Conservation (phyloP, 2,329 filamentous ascomycete genomes). For the Phyllosticta citrichinensis region DNA sequence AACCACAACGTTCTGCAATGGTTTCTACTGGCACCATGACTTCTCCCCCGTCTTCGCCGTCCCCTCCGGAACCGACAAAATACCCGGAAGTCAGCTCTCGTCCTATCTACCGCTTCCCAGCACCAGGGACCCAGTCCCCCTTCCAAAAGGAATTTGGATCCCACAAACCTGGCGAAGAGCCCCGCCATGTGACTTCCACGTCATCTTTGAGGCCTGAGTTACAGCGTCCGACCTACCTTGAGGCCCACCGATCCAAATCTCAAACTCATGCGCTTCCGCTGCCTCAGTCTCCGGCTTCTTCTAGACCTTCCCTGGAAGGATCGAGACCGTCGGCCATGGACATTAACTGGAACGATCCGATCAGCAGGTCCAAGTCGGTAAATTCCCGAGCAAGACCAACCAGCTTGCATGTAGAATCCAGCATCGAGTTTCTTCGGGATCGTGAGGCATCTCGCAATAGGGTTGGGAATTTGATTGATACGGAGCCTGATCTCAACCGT, state of each 20-base stretch:
- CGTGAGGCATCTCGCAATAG: constrained; percentile 48
- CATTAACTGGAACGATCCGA: constrained; percentile 47
- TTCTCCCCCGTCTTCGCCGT: constrained; percentile 38
- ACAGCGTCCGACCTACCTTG: constrained; percentile 32
- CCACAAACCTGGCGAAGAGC: constrained; percentile 33
- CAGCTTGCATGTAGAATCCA: constrained; percentile 75
- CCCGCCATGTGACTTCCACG: constrained; percentile 23
- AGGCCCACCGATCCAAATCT: constrained; percentile 40
- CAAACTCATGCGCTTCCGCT: constrained; percentile 39
- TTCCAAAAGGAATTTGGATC: constrained; percentile 39
- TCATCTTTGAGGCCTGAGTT: constrained; percentile 24
- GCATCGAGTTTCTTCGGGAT: constrained; percentile 72
- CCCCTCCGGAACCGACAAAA: constrained; percentile 18
- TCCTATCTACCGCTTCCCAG: constrained; percentile 47
- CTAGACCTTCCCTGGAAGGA: constrained; percentile 62
- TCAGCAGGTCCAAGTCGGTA: constrained; percentile 53
- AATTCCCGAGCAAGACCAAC: constrained; percentile 60
- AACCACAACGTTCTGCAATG: constrained; percentile 43
- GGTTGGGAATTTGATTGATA: constrained; percentile 17
- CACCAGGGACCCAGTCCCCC: constrained; percentile 23
- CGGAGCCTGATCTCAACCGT: constrained; percentile 12
- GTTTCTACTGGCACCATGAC: constrained; percentile 78
- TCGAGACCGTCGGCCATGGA: constrained; percentile 56
- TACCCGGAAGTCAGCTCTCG: constrained; percentile 31
- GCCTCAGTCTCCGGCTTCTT: constrained; percentile 46